Base-by-base conservation (phyloP, 2,329 filamentous ascomycete genomes). In the Periconia digitata region DNA sequence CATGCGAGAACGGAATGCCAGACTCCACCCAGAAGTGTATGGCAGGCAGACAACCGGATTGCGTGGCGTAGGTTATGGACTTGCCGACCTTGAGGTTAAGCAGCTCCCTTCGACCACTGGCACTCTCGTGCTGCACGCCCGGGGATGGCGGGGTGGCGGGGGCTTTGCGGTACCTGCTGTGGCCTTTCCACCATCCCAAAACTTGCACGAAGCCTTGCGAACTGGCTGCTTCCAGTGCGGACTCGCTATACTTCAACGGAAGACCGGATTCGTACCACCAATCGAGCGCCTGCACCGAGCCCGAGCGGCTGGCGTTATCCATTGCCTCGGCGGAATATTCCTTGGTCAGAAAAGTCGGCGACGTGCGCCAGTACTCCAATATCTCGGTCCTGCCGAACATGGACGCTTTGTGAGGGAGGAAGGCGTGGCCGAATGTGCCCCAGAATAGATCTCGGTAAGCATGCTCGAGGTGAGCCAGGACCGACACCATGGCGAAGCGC, bases 131-230 rank as follows among this genome's bases (percentile, higher is more conserved):
- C 32, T 63, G 55, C 23, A 55, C 48, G 2, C 52, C 52, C 1
- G 53, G 48, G 1, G 48, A 50, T 2, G 56, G 51, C 2, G 56
- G 49, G 2, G 50, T 44, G 6, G 53, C 44, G n/a, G 59, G 52
- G n/a, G 67, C 60, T 15, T 53, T 54, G 6, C 73, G 68, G 46
- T 74, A 73, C 1, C 72, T 72, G 37, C 85, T 79, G 61, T 86
- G 85, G 50, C 86, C 81, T 59, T 89, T 89, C 92, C 92, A 97
- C 92, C 92, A 97, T 60, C 95, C 87, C 1, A 97, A 80, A 1
- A 96, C 90, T 6, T 84, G 76, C n/a, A 96, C 79, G 56, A 94
- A 88, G 7, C 92, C 91, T 62, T 90, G 87, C 3, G 85, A 85
- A 49, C 87, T 92, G 23, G 92, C 92, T 62, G 92, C 87, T 71